phyloP scores from a whole-genome alignment of 768 basidiomycete genomes.

The Podaxis mareebaensis region DNA sequence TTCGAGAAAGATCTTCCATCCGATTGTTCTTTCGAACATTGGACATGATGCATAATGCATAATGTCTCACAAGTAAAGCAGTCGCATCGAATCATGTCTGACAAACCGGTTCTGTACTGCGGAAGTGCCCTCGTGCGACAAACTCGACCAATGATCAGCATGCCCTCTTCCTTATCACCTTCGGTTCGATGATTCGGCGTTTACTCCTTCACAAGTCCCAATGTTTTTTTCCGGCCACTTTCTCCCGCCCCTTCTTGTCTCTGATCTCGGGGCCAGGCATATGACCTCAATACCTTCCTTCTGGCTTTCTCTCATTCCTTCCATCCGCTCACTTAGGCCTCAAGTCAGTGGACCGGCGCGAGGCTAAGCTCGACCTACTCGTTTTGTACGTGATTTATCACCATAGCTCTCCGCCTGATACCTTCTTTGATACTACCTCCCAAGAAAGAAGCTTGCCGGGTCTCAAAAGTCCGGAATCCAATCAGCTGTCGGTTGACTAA shows the following conservation, averaged over 20 bases:
- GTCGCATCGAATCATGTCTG: neutral
- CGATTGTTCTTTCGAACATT: conserved; percentile 2
- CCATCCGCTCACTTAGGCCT: neutral
- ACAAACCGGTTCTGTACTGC: neutral
- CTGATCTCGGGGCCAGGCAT: neutral
- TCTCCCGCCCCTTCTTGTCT: conserved; percentile 2
- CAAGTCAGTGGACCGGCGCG: neutral
- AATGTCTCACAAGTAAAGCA: neutral
- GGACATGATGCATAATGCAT: neutral
- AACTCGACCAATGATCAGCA: neutral
- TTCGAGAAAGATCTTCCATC: neutral
- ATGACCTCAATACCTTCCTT: neutral
- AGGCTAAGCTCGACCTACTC: neutral
- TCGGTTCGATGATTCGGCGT: neutral
- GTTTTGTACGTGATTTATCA: neutral
- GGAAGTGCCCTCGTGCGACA: neutral
- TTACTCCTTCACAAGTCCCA: neutral
- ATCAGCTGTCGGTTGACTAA: neutral
- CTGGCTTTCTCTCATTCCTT: neutral
- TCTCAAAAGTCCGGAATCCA: neutral
- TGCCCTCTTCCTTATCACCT: neutral
- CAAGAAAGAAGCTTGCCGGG: neutral
- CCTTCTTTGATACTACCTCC: neutral
- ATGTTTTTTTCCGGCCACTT: neutral
- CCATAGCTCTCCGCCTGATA: neutral